Base-by-base conservation (phyloP, 78 protist species). In the Pigoraptor vietnamica region DNA sequence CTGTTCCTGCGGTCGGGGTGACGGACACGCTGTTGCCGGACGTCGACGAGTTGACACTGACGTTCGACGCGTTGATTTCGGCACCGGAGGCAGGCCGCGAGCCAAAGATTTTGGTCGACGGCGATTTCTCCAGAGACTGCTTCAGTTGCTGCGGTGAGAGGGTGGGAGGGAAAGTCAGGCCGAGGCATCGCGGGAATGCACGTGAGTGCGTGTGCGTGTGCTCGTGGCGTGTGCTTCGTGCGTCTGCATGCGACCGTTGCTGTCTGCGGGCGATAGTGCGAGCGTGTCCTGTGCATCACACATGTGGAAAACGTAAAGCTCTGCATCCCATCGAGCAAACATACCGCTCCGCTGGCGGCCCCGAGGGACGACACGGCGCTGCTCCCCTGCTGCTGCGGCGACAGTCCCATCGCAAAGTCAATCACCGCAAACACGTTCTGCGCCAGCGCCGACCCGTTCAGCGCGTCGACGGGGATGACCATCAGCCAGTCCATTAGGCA, bases 401-500 rank as follows among this genome's bases (percentile, higher is more conserved):
- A 48, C 6, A 48, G 6, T 6, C 67, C 32, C 34, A 79, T 79
- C 32, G 84, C 84, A 14, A 25, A 25, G n/a, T 79, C 84, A 35
- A 83, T 32, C 35, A 83, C 88, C 23, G 9, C 6, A 35, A 83
- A 83, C 25, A 83, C 88, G 38, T 0, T 35, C 24, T 35, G 88
- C 9, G 39, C 88, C n/a, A 83, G 35, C 39, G 35, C n/a, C 0
- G 39, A 14, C 23, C 25, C 25, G 38, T 83, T 32, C n/a, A 83
- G 38, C 25, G 25, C 88, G 9, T 83, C 88, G 25, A 24, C 9
- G n/a, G 86, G 86, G 86, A 10, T 24, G 83, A 40, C 36, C 91
- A 90, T 90, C 48, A 67, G 86, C 91, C 91, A 90, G 38, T 90
- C 91, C 91, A 90, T 56, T 29, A 90, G 86, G 23, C 84, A 37